Conservation (phyloP, 2,329 filamentous ascomycete genomes). For the Colletotrichum kahawae region DNA sequence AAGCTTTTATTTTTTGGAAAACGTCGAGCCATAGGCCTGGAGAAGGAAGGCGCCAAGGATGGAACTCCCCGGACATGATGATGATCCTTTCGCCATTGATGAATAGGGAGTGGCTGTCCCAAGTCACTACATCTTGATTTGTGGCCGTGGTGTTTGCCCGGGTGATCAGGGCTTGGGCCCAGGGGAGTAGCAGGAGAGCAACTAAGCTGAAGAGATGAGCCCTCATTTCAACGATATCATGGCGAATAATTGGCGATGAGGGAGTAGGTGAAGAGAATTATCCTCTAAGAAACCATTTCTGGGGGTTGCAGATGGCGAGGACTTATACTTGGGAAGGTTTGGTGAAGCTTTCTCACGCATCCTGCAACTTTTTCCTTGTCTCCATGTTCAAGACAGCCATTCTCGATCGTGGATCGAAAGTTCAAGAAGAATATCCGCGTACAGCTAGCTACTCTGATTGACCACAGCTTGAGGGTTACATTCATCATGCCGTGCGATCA, state of each 20-base stretch:
- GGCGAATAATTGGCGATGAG: background rate
- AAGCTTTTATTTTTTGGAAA: conserved; percentile 75
- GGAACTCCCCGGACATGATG: conserved; percentile 75
- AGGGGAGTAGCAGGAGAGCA: background rate
- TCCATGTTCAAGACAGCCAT: background rate
- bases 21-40: conserved; percentile 62
- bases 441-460: background rate
- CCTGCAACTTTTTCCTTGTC: background rate
- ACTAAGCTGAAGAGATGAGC: background rate
- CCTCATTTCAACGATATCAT: background rate
- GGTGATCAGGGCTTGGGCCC: background rate
- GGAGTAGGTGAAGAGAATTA: background rate
- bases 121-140: conserved; percentile 57
- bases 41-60: conserved; percentile 56
- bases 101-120: conserved; percentile 74
- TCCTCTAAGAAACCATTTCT: background rate
- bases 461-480: background rate
- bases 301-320: background rate
- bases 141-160: background rate
- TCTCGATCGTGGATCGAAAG: background rate
- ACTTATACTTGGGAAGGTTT: background rate
- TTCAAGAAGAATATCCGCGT: background rate
- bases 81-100: conserved; percentile 72
- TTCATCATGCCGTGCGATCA: background rate
- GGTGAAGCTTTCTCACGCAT: background rate